Percentiles rank a stretch among this genome's conserved stretches.
phyloP scores from a whole-genome alignment of 768 basidiomycete species.

The Termitomyces sp. region DNA sequence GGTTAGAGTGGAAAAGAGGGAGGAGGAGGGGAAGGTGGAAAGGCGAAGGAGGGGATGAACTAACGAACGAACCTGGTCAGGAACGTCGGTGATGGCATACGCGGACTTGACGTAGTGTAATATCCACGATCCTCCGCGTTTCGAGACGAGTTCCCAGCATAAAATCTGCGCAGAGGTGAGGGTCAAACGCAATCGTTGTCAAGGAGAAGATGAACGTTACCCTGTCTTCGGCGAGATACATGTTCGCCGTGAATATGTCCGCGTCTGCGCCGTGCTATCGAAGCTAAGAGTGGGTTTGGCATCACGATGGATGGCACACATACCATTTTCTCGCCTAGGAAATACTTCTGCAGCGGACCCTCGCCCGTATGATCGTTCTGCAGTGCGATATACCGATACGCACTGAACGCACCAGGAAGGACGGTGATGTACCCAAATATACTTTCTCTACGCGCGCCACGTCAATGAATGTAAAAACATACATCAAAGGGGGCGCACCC shows the following conservation, averaged over 20 bases:
- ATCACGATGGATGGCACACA: too few relatives aligned
- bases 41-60: not conserved
- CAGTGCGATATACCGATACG: constrained; percentile 85
- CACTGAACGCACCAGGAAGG: constrained; percentile 88
- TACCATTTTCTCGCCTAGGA: constrained; percentile 85
- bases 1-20: too few relatives aligned
- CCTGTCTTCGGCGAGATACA: constrained; percentile 93
- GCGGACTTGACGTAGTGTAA: constrained; percentile 96
- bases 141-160: constrained; percentile 98
- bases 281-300: too few relatives aligned
- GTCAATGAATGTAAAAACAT: not conserved
- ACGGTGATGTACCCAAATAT: constrained; percentile 96
- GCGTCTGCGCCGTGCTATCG: constrained; percentile 70
- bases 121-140: constrained; percentile 84
- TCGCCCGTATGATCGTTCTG: constrained; percentile 81
- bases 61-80: constrained; percentile 61
- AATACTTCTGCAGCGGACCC: constrained; percentile 93
- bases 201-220: constrained; percentile 24
- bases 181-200: too few relatives aligned
- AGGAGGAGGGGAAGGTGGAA: too few relatives aligned
- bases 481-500: constrained; percentile 17
- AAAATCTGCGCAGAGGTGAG: constrained; percentile 49
- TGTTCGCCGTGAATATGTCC: constrained; percentile 93
- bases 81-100: constrained; percentile 89
- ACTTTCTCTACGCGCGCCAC: constrained; percentile 46